Evolutionary conservation across 2,329 filamentous ascomycete species (phyloP), one percentile per base, ranked within the genome.

Genomic region (Aspergillus sp.): DNA sequence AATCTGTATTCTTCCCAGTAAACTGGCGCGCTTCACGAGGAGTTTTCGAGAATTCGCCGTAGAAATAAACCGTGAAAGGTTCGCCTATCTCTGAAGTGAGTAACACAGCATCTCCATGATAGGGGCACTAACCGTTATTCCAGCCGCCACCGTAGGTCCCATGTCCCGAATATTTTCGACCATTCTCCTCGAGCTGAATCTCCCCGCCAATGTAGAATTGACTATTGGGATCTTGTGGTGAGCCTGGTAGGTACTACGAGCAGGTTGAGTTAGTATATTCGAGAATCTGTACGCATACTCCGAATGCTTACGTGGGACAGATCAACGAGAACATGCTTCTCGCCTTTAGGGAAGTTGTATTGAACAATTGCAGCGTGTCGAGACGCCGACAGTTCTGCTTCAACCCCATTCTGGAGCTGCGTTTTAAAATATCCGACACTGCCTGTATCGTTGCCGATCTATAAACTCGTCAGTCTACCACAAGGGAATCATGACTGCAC

Each of bases 341-440:
- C 65, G 67, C 74, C 31, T 67, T 69, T 45, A 0, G 85, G 84
- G 60, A 90, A 90, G 0, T 80, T 84, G 67, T 90, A 88, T 26
- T 82, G 80, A 68, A 89, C 88, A 4, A 90, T 74, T 0, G 86
- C 84, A 1, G 85, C 80, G 65, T 85, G 86, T n/a, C 86, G 81
- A 0, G 86, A 81, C 0, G 83, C 81, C 0, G 88, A 90, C 79
- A 89, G 86, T 64, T 90, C 86, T 2, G 83, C 82, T n/a, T 80
- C 76, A 54, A 90, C 79, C 1, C 83, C 83, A 49, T 78, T 83
- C 58, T 82, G 76, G 50, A 90, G 72, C 0, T 79, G 83, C 51
- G 90, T 81, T 52, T 81, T 82, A 69, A 89, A 90, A 63, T 87
- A 86, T 0, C 88, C 88, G 1, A 88, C 87, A 49, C 78, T 78